Evolutionary conservation across 2,329 filamentous ascomycete species (phyloP), one percentile per base, ranked within the genome.

Genomic region (Pyrenophora graminea): DNA sequence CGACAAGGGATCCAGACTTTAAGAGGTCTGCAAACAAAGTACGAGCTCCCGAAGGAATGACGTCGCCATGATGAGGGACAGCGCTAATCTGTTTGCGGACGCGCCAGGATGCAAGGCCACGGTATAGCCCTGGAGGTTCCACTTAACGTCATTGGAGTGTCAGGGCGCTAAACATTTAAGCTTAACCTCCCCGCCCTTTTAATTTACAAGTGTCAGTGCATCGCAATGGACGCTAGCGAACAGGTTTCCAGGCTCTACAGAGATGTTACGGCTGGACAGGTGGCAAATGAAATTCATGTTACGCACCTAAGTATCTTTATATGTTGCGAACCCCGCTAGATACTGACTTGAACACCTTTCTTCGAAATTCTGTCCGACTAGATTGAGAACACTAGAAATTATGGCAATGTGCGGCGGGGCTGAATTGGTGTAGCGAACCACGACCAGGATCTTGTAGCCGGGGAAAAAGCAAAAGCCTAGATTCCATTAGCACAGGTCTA

Each of bases 11-110:
- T 18, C 23, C 44, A 42, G 37, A 33, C 31, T 45, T 55, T 55
- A 52, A 52, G 57, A 39, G 40, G 27, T 39, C 38, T 48, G 49
- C 39, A 45, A 32, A 41, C 43, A 44, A 40, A 49, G 27, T 30
- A 40, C 6, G 18, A 44, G 33, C 18, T 50, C 31, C 33, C 15
- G 15, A 8, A 9, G 34, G n/a, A 17, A 55, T 50, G 53, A 52
- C 45, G 52, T 53, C 36, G 52, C 45, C 37, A 58, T 55, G 48
- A 55, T 58, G 45, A 48, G 55, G 34, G 10, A 33, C 39, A 31
- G n/a, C 48, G 48, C 52, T 53, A 48, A 39, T 23, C 45, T 37
- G 10, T 21, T 15, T 32, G 18, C 21, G 19, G 21, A n/a, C n/a
- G 8, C 18, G 32, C 33, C 33, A 52, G 13, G 13, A 31, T 21